Conservation (phyloP, 805 yeast species). For the Starmerella bacillaris region DNA sequence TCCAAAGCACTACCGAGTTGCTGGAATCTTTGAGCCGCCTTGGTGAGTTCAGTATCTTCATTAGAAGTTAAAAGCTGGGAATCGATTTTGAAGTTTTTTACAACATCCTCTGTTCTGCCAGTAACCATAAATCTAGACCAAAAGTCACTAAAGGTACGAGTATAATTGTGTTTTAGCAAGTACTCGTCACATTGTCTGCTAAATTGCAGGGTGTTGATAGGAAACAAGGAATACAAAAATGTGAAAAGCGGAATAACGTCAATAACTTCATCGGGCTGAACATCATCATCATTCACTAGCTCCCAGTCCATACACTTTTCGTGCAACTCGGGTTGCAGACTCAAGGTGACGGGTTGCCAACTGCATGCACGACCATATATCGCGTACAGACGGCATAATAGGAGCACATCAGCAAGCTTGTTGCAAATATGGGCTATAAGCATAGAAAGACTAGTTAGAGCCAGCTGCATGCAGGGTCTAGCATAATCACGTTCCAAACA, state of each 20-base stretch:
- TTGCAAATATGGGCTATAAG: slow-evolving; percentile 30
- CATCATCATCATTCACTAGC: slow-evolving; percentile 1
- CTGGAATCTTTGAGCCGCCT: slow-evolving; percentile 18
- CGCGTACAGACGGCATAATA: slow-evolving; percentile 29
- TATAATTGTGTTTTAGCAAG: slow-evolving; percentile 15
- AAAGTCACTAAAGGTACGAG: slow-evolving; percentile 16
- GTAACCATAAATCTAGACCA: slow-evolving; percentile 25
- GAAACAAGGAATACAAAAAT: slow-evolving; percentile 40
- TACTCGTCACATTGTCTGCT: slow-evolving; percentile 28
- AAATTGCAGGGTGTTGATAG: slow-evolving; percentile 31
- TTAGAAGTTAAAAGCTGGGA: slow-evolving; percentile 29
- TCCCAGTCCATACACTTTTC: slow-evolving; percentile 1
- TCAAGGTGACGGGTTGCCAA: slow-evolving; percentile 20
- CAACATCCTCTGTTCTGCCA: slow-evolving; percentile 19
- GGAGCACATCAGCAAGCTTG: slow-evolving; percentile 17
- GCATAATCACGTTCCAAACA: slow-evolving; percentile 26
- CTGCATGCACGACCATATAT: slow-evolving; percentile 30
- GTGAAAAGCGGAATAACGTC: slow-evolving; percentile 28
- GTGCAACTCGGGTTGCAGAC: background rate
- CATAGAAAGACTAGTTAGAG: slow-evolving; percentile 26
- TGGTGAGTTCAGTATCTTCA: slow-evolving; percentile 23
- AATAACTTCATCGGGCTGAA: slow-evolving; percentile 7
- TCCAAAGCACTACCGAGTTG: slow-evolving; percentile 24
- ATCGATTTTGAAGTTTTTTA: slow-evolving; percentile 29
- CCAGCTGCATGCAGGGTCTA: slow-evolving; percentile 26